phyloP scores from a whole-genome alignment of 1,284 basidiomycete species.

The Ceratobasidium theobromae region DNA sequence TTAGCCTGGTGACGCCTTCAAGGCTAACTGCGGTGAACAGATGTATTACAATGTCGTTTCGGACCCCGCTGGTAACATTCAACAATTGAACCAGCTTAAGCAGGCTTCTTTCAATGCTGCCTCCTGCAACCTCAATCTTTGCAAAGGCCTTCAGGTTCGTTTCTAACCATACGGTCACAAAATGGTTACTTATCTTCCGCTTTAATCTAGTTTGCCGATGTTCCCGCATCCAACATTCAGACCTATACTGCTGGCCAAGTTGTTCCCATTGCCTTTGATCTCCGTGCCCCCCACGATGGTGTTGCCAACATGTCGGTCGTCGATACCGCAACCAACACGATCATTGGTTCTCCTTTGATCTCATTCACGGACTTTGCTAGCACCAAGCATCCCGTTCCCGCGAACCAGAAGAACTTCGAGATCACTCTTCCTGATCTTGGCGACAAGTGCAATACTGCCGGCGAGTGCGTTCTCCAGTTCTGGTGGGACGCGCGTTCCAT shows the following conservation, averaged over 20 bases:
- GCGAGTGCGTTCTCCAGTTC: conserved; percentile 32
- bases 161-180: background rate
- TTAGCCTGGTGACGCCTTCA: conserved; percentile 12
- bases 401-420: conserved; percentile 22
- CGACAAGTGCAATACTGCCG: conserved; percentile 29
- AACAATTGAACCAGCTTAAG: conserved; percentile 6
- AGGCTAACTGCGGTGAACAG: conserved; percentile 14
- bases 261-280: conserved; percentile 1
- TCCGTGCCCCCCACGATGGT: conserved; percentile 18
- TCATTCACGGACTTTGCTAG: background rate
- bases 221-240: conserved; percentile 13
- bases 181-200: no score
- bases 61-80: conserved; percentile 6
- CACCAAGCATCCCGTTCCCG: background rate
- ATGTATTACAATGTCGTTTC: conserved; percentile 18
- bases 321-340: conserved; percentile 33
- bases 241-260: conserved; percentile 5
- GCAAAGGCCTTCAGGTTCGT: conserved; percentile 7
- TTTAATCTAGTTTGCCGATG: conserved; percentile 17
- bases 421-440: conserved; percentile 35
- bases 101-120: background rate
- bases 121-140: conserved; percentile 13
- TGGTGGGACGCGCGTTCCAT: conserved; percentile 16
- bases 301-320: conserved; percentile 26
- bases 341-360: conserved; percentile 33